phyloP scores from a whole-genome alignment of 2,329 filamentous ascomycete species.

The Ilyonectria sp. region DNA sequence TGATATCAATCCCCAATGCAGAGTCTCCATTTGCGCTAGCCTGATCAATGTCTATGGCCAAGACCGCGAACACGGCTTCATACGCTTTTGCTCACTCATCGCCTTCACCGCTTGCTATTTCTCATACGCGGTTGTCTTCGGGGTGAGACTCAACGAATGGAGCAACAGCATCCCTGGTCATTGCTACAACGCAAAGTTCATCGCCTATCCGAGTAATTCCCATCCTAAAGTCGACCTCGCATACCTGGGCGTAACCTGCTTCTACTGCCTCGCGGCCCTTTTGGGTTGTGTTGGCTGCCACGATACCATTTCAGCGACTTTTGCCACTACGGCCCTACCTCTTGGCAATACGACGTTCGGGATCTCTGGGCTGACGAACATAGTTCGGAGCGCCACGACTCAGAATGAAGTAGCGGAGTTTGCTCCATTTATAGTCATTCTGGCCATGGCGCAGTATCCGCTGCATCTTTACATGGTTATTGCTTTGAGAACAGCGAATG shows the following conservation, averaged over 20 bases:
- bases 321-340: background rate
- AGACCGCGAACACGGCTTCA: background rate
- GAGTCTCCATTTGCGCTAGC: constrained; percentile 16
- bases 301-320: background rate
- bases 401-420: background rate
- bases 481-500: constrained; percentile 14
- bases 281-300: background rate
- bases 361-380: too few species aligned
- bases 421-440: background rate
- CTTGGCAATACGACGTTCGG: background rate
- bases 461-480: constrained; percentile 28
- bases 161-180: background rate
- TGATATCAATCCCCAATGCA: background rate
- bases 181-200: constrained; percentile 9
- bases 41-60: constrained; percentile 4
- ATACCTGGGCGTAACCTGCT: constrained; percentile 18
- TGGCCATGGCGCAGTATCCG: constrained; percentile 18
- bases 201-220: background rate
- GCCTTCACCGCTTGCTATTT: background rate
- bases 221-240: background rate
- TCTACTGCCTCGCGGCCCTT: background rate
- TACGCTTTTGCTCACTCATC: background rate
- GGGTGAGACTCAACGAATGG: constrained; percentile 8
- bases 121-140: constrained; percentile 7
- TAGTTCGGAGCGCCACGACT: too few species aligned